Base-by-base conservation (phyloP, 352 stramenopile species). In the Phytophthora sojae region DNA sequence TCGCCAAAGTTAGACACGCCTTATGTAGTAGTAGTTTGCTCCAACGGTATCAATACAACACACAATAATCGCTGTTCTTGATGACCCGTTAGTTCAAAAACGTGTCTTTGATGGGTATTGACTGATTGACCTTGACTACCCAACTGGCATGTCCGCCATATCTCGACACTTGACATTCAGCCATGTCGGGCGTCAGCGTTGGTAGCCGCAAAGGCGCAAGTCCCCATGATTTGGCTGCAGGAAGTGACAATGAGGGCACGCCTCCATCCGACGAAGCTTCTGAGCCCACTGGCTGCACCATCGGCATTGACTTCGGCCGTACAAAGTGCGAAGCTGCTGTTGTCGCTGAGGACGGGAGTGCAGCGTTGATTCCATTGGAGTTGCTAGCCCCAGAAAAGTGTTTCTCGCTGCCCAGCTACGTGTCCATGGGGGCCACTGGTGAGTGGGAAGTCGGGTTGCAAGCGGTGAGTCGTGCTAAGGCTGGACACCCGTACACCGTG, bases 261-360 rank as follows among this genome's bases (percentile, higher is more conserved):
- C 35, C 66, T 19, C 39, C 58, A 32, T 59, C 61, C 3, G 54
- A 63, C 12, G 47, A 52, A 23, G 61, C 39, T 14, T 21, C 7
- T 42, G 57, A 49, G 25, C 29, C 26, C 29, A 21, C 9, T 8
- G 47, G 45, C 17, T 72, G 61, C 35, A 59, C 9, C 17, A 72
- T 79, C 11, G 68, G 71, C 17, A 79, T 79, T 51, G 71, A 79
- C 47, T 79, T 79, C 45, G 68, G 71, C 15, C 62, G 67, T 25
- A 70, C 62, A 25, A 76, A 76, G 42, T 79, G 63, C 50, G 67
- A 75, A 25, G 71, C 67, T 14, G 62, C 71, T 7, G 58, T 79
- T 37, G 62, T 72, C 11, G 42, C 12, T 42, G 60, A 71, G 19
- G 54, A 70, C 19, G 65, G 56, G 7, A 68, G 8, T 50, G 56